Percentiles rank a stretch among this genome's conserved stretches.
Conservation (phyloP, 306 rosid species). For the Glycine soja region DNA sequence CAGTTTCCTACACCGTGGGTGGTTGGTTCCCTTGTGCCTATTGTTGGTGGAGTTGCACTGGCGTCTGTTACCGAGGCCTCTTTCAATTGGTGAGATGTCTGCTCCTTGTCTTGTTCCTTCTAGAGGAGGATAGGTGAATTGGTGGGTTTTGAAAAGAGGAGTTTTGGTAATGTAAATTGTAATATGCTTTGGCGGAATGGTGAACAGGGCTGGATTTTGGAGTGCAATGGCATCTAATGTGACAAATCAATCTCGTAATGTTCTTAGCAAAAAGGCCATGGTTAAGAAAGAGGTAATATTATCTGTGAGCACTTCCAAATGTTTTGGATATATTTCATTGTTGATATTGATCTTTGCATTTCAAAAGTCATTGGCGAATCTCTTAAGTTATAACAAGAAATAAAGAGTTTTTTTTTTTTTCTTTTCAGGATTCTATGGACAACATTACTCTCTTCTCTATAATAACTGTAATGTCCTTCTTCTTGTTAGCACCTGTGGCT, state of each 20-base stretch:
- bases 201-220: constrained; percentile 89
- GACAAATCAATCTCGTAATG: constrained; percentile 94
- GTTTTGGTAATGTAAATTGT: constrained; percentile 36
- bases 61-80: constrained; percentile 93
- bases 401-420: constrained; percentile 47
- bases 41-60: constrained; percentile 91
- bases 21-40: constrained; percentile 82
- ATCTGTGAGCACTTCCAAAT: constrained; percentile 22
- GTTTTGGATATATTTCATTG: constrained; percentile 27
- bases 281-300: constrained; percentile 76
- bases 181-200: constrained; percentile 41
- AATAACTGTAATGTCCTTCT: constrained; percentile 91
- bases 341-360: constrained; percentile 4
- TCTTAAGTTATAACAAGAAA: constrained; percentile 12
- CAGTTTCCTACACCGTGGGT: constrained; percentile 88
- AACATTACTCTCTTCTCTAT: constrained; percentile 95
- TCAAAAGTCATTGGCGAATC: constrained; percentile 12
- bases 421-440: constrained; percentile 86
- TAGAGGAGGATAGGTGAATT: background rate
- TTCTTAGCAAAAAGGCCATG: constrained; percentile 97
- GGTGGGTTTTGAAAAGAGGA: constrained; percentile 1
- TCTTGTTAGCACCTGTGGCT: constrained; percentile 81
- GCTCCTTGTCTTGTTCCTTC: constrained; percentile 22
- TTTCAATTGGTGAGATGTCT: constrained; percentile 79
- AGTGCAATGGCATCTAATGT: constrained; percentile 99